phyloP scores from a whole-genome alignment of 495 filamentous ascomycete genomes.

The Talaromyces wortmannii region DNA sequence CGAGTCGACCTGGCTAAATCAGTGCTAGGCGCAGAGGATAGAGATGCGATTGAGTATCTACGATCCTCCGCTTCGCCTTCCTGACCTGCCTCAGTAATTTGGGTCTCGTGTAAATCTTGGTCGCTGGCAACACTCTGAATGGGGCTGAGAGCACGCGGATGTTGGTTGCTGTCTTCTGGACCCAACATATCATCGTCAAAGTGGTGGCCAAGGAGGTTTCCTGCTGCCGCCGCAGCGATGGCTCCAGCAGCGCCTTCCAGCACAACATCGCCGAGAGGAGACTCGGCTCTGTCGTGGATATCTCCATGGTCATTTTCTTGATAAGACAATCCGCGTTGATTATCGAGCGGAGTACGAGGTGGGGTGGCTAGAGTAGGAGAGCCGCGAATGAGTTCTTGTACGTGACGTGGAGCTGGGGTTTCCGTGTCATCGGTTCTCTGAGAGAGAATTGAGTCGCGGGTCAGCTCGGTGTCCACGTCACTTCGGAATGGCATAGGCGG shows the following conservation, averaged over 20 bases:
- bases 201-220: constrained; percentile 33
- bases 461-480: constrained; percentile 79
- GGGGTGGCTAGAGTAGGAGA: constrained; percentile 50
- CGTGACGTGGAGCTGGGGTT: constrained; percentile 37
- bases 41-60: constrained; percentile 42
- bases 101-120: constrained; percentile 8
- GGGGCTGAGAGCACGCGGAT: constrained; percentile 65
- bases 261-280: constrained; percentile 36
- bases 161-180: constrained; percentile 44
- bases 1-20: constrained; percentile 45
- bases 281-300: constrained; percentile 32
- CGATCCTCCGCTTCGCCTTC: constrained; percentile 26
- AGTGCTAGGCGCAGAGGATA: constrained; percentile 49
- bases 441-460: constrained; percentile 81
- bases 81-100: constrained; percentile 13
- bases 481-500: constrained; percentile 83
- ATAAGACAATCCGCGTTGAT: constrained; percentile 42
- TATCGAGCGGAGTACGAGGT: constrained; percentile 40
- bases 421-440: constrained; percentile 61
- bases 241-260: constrained; percentile 27
- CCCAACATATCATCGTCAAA: constrained; percentile 26
- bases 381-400: constrained; percentile 50
- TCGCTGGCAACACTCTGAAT: constrained; percentile 85
- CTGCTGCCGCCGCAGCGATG: constrained; percentile 40
- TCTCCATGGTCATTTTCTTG: constrained; percentile 47